Base-by-base conservation (phyloP, 805 yeast genomes). In the Torulaspora indica region DNA sequence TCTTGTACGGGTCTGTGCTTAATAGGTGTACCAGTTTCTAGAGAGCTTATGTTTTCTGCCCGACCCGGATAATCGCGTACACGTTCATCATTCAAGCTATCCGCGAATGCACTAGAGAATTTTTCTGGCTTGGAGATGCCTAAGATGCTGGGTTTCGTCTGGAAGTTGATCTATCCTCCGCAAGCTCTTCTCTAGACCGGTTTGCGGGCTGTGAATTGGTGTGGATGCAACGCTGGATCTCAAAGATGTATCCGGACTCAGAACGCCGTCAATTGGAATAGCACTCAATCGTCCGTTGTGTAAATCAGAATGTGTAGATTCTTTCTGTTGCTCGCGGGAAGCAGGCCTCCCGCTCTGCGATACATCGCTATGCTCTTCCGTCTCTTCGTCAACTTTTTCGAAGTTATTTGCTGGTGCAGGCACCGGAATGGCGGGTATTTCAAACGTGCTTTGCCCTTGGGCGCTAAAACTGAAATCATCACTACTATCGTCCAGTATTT, bases 381-480 rank as follows among this genome's bases (percentile, higher is more conserved):
- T 20, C 10, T 27, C 12, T 15, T 43, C 38, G 13, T 37, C 28
- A n/a, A 31, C 13, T 8, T 18, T 17, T 5, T 15, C 22, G 10
- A 31, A 28, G 4, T 39, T 35, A n/a, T 25, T 43, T 14, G 24
- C 13, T 7, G 35, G 42, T 14, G 22, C 5, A 12, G 23, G 24
- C 4, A 43, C 17, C 8, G 46, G 35, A 13, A 40, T 20, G 14
- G 47, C n/a, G 14, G 62, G 62, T 22, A 63, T 56, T 25, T 57
- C 54, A 43, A 63, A 63, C 2, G 57, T 47, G 24, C 57, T 58
- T 35, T 57, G 55, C 1, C 66, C 66, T 15, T 58, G 56, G 8
- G 55, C 53, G 41, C 58, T 57, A 31, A 61, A 63, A 35, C 64
- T 60, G 29, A 61, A 52, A 4, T 58, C 65, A 45, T 60, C 67